Conservation (phyloP, 129 eudicot species). For the Ambrosia trifida region DNA sequence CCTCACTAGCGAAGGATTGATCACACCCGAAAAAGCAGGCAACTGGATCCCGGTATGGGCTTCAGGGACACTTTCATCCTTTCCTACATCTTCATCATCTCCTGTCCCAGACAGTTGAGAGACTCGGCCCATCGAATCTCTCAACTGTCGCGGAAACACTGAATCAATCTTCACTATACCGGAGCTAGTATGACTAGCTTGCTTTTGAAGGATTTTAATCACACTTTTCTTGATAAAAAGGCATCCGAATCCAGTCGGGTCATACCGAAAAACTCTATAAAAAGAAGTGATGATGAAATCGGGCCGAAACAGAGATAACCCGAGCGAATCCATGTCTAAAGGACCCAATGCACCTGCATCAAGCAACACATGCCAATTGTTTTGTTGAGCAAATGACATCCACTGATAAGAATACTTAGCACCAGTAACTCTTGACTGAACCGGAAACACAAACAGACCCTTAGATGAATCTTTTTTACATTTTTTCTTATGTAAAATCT, state of each 20-base stretch:
- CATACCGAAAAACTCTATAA: constrained; percentile 82
- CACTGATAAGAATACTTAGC: constrained; percentile 93
- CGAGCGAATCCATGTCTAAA: constrained; percentile 93
- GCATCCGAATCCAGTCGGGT: constrained; percentile 96
- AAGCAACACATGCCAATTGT: constrained; percentile 95
- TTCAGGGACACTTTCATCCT: constrained; percentile 49
- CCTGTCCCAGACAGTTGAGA: constrained; percentile 45
- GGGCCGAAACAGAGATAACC: constrained; percentile 83
- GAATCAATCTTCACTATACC: constrained; percentile 89
- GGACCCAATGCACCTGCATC: constrained; percentile 99
- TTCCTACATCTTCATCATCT: constrained; percentile 49
- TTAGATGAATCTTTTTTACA: constrained; percentile 74
- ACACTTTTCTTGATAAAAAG: constrained; percentile 86
- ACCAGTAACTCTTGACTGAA: constrained; percentile 91
- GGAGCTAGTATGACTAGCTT: constrained; percentile 68
- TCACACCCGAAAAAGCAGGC: constrained; percentile 92
- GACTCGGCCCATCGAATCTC: constrained; percentile 68
- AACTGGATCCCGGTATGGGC: constrained; percentile 51
- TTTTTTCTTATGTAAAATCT: constrained; percentile 67
- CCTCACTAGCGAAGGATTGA: constrained; percentile 70
- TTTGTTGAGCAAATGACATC: constrained; percentile 97
- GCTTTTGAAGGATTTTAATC: constrained; percentile 67
- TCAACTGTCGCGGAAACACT: constrained; percentile 61
- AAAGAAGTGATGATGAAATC: constrained; percentile 91
- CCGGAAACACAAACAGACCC: constrained; percentile 95